phyloP scores from a whole-genome alignment of 768 basidiomycete genomes.

The Kwoniella bestiolae region DNA sequence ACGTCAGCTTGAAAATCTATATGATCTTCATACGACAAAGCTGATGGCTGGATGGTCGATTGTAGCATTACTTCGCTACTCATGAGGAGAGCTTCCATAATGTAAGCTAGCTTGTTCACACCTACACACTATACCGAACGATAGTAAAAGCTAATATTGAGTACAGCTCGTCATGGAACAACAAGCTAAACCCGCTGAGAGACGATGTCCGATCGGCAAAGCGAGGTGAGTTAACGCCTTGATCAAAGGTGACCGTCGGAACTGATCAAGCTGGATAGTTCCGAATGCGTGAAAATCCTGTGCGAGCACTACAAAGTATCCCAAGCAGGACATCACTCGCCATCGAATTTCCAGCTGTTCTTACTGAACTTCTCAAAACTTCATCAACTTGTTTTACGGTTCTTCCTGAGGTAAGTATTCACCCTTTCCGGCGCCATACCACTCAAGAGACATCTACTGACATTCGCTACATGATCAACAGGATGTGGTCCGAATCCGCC shows the following conservation, averaged over 20 bases:
- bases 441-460: background rate
- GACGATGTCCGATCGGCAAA: conserved; percentile 46
- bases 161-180: conserved; percentile 45
- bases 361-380: conserved; percentile 42
- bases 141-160: conserved; percentile 14
- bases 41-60: background rate
- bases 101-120: conserved; percentile 20
- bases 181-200: conserved; percentile 29
- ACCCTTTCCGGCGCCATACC: background rate
- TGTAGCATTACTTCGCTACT: conserved; percentile 44
- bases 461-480: conserved; percentile 6
- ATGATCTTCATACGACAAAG: too few relatives aligned
- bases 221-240: conserved; percentile 34
- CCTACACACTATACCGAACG: background rate
- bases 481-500: conserved; percentile 52
- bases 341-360: conserved; percentile 44
- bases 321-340: conserved; percentile 41
- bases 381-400: conserved; percentile 42
- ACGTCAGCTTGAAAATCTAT: background rate
- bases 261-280: conserved; percentile 25
- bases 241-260: background rate
- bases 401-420: conserved; percentile 43
- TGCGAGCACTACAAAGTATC: conserved; percentile 51
- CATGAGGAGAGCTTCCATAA: conserved; percentile 48
- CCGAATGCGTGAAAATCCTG: conserved; percentile 51